phyloP scores from a whole-genome alignment of 768 basidiomycete genomes.

The Ramaria sp. region DNA sequence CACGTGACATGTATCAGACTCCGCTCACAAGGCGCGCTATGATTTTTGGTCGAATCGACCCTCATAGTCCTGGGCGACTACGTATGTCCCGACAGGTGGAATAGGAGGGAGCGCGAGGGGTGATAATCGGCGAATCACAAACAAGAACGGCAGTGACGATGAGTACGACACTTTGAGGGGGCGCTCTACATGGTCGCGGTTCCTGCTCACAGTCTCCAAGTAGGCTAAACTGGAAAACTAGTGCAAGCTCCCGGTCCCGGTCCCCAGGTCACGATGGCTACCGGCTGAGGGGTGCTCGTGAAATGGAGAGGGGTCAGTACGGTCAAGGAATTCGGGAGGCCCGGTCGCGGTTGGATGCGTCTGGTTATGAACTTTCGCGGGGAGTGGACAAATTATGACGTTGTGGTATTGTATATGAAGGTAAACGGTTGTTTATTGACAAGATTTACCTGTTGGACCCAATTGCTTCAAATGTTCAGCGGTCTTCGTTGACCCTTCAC shows the following conservation, averaged over 20 bases:
- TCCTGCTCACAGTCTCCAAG: conserved; percentile 3
- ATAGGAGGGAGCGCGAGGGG: conserved; percentile 28
- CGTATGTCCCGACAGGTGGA: too few species aligned
- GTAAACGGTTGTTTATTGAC: too few species aligned
- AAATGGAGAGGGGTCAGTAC: conserved; percentile 1
- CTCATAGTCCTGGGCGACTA: too few species aligned
- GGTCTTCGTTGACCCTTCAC: too few species aligned
- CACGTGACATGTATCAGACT: too few species aligned
- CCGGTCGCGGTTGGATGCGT: background rate
- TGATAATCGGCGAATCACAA: conserved; percentile 41
- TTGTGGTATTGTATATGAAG: too few species aligned
- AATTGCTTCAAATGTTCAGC: too few species aligned
- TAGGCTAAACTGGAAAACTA: background rate
- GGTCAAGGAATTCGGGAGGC: background rate
- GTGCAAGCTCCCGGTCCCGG: background rate
- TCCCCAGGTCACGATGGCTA: conserved; percentile 2
- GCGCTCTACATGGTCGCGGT: background rate
- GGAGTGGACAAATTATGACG: background rate
- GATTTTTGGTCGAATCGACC: too few species aligned
- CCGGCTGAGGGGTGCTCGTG: background rate
- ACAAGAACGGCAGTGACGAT: conserved; percentile 32
- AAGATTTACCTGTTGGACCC: too few species aligned
- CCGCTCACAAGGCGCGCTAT: too few species aligned
- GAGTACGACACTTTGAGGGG: conserved; percentile 31
- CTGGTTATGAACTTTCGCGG: background rate